These are phyloP conservation scores for Erigeron canadensis DNA, from an alignment of 129 eudicot genomes.

Conservation along the genomic window DNA sequence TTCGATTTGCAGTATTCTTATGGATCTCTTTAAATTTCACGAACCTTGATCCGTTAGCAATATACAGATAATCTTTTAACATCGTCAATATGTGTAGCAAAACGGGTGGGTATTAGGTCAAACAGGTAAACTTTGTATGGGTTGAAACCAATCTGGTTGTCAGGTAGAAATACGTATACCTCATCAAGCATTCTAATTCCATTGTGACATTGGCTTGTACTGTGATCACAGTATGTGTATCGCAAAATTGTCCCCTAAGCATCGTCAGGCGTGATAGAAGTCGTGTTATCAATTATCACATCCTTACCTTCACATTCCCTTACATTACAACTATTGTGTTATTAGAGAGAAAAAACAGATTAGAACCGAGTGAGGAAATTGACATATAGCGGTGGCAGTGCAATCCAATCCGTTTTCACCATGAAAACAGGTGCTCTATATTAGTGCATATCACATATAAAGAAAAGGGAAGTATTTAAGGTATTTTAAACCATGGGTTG, in stretches of 20 bases:
- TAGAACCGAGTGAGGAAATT: too few species aligned
- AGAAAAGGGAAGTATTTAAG: too few species aligned
- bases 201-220: neutral
- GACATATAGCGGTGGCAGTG: too few species aligned
- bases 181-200: neutral
- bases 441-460: too few species aligned
- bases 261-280: neutral
- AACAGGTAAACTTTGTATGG: too few species aligned
- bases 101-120: neutral
- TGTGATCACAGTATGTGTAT: neutral
- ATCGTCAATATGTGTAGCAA: neutral
- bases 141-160: too few species aligned
- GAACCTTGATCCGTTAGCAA: neutral
- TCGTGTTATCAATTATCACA: neutral
- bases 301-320: neutral
- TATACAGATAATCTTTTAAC: neutral
- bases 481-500: too few species aligned
- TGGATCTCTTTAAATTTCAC: constrained; percentile 56
- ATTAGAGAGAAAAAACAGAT: too few species aligned
- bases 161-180: too few species aligned
- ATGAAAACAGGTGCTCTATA: too few species aligned
- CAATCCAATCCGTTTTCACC: too few species aligned
- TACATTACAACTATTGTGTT: too few species aligned
- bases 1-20: constrained; percentile 43
- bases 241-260: neutral